Conservation (phyloP, 176 grass and related monocot genomes). For the Ampelocalamus luodianensis region DNA sequence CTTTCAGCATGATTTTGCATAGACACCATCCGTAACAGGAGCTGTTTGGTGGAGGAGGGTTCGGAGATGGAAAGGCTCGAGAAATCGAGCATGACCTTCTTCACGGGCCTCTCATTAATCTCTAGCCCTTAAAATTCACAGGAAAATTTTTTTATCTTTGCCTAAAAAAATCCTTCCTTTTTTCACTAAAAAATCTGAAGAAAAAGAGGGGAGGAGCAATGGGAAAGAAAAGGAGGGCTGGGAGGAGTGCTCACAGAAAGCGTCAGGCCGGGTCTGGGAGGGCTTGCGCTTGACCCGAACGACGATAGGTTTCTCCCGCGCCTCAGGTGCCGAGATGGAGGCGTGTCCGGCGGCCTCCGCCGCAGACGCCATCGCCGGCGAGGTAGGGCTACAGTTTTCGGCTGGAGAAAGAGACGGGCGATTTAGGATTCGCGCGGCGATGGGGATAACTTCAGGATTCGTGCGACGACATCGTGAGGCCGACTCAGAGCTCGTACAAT, state of each 20-base stretch:
- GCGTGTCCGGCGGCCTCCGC: background rate
- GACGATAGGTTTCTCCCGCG: constrained; percentile 58
- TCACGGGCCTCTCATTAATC: constrained; percentile 82
- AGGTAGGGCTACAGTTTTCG: background rate
- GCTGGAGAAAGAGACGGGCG: background rate
- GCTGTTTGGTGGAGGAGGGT: constrained; percentile 24
- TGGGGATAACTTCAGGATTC: background rate
- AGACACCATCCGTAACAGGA: background rate
- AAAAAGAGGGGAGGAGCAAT: background rate
- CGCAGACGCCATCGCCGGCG: constrained; percentile 24
- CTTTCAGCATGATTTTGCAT: background rate
- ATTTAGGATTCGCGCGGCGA: too few relatives aligned
- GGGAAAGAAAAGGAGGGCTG: background rate
- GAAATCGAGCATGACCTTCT: constrained; percentile 75
- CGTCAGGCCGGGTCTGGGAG: constrained; percentile 61
- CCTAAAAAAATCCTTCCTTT: background rate
- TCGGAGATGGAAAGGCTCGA: constrained; percentile 63
- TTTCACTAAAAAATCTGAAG: background rate
- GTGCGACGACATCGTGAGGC: background rate
- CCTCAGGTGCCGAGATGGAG: constrained; percentile 20
- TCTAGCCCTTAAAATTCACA: constrained; percentile 63
- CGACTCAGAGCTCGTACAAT: too few relatives aligned
- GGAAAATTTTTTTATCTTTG: background rate
- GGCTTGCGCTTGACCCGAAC: constrained; percentile 88
- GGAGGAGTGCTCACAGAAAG: constrained; percentile 67